phyloP scores from a whole-genome alignment of 2,329 filamentous ascomycete genomes.

The Tolypocladium paradoxum region DNA sequence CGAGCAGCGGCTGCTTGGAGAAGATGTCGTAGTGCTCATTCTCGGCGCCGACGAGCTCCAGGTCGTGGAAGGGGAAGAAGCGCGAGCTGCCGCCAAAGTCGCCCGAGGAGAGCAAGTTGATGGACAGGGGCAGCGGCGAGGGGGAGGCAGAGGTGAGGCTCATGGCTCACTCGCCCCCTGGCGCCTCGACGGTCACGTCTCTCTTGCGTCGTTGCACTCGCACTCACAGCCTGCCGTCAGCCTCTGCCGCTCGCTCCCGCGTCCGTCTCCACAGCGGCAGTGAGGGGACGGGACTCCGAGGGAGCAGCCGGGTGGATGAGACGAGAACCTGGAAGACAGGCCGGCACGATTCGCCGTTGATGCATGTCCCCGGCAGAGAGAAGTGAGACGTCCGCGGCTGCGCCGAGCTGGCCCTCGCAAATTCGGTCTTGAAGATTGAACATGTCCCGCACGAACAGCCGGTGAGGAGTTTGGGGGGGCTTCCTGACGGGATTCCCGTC shows the following conservation, averaged over 20 bases:
- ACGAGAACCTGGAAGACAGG: background rate
- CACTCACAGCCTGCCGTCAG: background rate
- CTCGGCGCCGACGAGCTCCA: conserved; percentile 17
- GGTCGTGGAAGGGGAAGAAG: conserved; percentile 27
- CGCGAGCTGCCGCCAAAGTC: conserved; percentile 20
- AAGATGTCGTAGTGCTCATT: conserved; percentile 12
- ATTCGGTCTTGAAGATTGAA: too few species aligned
- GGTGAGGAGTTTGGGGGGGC: background rate
- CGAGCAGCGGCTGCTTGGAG: conserved; percentile 21
- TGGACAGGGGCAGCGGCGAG: conserved; percentile 7
- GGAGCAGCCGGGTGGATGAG: background rate
- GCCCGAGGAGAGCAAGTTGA: conserved; percentile 14
- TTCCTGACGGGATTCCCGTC: background rate
- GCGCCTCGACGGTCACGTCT: too few species aligned
- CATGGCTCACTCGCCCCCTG: too few species aligned
- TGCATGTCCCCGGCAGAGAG: background rate
- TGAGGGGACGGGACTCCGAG: background rate
- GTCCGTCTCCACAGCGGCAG: background rate
- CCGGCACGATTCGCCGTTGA: background rate
- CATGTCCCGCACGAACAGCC: background rate
- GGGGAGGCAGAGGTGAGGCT: background rate
- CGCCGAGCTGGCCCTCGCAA: background rate
- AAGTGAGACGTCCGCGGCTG: background rate
- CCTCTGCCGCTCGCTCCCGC: background rate
- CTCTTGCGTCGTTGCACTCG: background rate